phyloP scores from a whole-genome alignment of 1,284 basidiomycete genomes.

The Vanrija sp. region DNA sequence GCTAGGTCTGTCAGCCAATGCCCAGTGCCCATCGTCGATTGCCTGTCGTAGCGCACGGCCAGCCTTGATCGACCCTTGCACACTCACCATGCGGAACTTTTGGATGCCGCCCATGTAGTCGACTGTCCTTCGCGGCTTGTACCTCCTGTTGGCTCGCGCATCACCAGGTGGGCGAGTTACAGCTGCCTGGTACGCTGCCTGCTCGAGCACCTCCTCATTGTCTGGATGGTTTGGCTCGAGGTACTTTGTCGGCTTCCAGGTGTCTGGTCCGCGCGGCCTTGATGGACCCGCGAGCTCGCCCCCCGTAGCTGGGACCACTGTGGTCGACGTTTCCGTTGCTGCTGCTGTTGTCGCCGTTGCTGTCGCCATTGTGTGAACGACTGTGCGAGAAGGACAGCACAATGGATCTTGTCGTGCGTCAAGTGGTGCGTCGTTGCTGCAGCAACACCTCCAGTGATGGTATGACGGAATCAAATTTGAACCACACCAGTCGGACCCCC shows the following conservation, averaged over 20 bases:
- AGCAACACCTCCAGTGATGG: not conserved
- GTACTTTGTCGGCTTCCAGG: constrained; percentile 54
- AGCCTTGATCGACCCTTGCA: not conserved
- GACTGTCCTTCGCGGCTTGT: constrained; percentile 85
- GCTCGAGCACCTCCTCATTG: constrained; percentile 65
- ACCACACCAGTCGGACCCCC: not conserved
- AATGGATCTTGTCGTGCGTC: not conserved
- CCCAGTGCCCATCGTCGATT: too few relatives aligned
- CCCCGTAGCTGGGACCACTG: not conserved
- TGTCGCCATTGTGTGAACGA: not conserved
- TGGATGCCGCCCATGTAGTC: constrained; percentile 88
- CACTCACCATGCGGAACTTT: constrained; percentile 73
- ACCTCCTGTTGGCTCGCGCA: constrained; percentile 73
- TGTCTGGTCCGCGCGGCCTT: constrained; percentile 23
- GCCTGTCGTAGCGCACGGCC: too few relatives aligned
- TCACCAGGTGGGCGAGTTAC: constrained; percentile 49
- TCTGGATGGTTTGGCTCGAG: constrained; percentile 61
- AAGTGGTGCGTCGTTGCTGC: too few relatives aligned
- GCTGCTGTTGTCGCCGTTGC: not conserved
- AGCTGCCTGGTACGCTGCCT: constrained; percentile 70
- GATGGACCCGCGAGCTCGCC: constrained; percentile 26
- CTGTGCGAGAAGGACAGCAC: not conserved
- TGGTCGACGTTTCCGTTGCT: not conserved
- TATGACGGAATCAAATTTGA: constrained; percentile 1
- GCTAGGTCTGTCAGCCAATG: constrained; percentile 45